Evolutionary conservation across 2,329 filamentous ascomycete species (phyloP).

Genomic region (Penicillium verrucosum): DNA sequence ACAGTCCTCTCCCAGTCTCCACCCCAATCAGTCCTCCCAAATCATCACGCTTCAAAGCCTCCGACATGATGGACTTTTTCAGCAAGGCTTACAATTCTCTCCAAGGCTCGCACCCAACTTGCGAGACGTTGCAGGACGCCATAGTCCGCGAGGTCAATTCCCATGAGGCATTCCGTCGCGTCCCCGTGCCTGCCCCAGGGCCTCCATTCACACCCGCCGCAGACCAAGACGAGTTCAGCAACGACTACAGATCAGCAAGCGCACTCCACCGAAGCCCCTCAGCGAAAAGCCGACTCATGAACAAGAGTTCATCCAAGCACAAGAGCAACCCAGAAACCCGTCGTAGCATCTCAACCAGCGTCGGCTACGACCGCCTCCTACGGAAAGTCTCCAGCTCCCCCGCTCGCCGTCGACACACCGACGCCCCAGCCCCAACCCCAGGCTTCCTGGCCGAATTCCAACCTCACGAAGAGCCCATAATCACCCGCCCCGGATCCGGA

Average conservation of each 20-base stretch:
- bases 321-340: conserved; percentile 26
- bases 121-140: conserved; percentile 43
- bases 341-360: conserved; percentile 31
- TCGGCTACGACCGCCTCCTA: conserved; percentile 18
- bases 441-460: conserved; percentile 27
- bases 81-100: conserved; percentile 37
- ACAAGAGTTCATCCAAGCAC: conserved; percentile 32
- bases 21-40: conserved; percentile 21
- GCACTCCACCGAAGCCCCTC: conserved; percentile 26
- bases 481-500: not conserved
- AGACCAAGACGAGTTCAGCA: conserved; percentile 23
- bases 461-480: conserved; percentile 1
- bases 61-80: conserved; percentile 44
- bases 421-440: conserved; percentile 37
- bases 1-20: conserved; percentile 37
- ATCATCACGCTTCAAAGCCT: conserved; percentile 32
- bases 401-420: conserved; percentile 39
- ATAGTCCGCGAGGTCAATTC: conserved; percentile 46
- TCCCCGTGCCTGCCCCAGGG: conserved; percentile 32
- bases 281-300: conserved; percentile 31
- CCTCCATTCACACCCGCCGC: conserved; percentile 35
- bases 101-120: conserved; percentile 35
- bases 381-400: conserved; percentile 20
- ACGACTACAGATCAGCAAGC: conserved; percentile 7
- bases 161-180: conserved; percentile 41